Conservation (phyloP, 2,329 filamentous ascomycete species). For the Ceratocystis huliohia region DNA sequence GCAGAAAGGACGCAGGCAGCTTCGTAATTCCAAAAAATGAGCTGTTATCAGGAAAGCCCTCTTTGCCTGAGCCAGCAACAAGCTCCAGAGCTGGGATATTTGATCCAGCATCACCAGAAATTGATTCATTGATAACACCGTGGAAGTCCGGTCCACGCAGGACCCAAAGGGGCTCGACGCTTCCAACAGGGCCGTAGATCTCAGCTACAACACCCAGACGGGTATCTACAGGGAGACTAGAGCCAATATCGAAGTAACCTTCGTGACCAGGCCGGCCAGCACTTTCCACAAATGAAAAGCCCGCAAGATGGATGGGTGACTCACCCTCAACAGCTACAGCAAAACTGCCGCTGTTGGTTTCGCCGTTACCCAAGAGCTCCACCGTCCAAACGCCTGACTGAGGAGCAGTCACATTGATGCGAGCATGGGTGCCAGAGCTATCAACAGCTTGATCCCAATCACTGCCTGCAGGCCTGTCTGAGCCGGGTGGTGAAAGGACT, state of each 20-base stretch:
- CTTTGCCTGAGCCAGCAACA: constrained; percentile 12
- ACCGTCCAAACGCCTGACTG: constrained; percentile 18
- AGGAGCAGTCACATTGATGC: constrained; percentile 18
- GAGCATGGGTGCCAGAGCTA: constrained; percentile 17
- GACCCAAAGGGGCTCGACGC: constrained; percentile 14
- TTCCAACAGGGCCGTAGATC: constrained; percentile 18
- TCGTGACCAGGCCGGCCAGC: constrained; percentile 20
- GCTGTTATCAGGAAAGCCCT: constrained; percentile 11
- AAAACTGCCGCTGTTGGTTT: constrained; percentile 11
- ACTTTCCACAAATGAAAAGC: constrained; percentile 20
- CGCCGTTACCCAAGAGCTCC: constrained; percentile 1
- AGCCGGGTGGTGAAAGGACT: constrained; percentile 7
- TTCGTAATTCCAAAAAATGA: constrained; percentile 15
- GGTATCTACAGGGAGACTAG: constrained; percentile 9
- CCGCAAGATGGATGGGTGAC: constrained; percentile 17
- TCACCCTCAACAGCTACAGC: constrained; percentile 17
- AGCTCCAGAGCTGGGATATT: constrained; percentile 6
- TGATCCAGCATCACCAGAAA: neutral
- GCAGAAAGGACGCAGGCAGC: constrained; percentile 2
- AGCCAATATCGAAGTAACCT: constrained; percentile 21
- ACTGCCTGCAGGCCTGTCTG: neutral
- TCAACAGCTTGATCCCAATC: constrained; percentile 20
- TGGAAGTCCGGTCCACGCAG: constrained; percentile 14
- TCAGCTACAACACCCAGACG: constrained; percentile 17
- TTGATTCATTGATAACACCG: constrained; percentile 9